phyloP scores from a whole-genome alignment of 306 rosid genomes.

The Prunus campanulata region DNA sequence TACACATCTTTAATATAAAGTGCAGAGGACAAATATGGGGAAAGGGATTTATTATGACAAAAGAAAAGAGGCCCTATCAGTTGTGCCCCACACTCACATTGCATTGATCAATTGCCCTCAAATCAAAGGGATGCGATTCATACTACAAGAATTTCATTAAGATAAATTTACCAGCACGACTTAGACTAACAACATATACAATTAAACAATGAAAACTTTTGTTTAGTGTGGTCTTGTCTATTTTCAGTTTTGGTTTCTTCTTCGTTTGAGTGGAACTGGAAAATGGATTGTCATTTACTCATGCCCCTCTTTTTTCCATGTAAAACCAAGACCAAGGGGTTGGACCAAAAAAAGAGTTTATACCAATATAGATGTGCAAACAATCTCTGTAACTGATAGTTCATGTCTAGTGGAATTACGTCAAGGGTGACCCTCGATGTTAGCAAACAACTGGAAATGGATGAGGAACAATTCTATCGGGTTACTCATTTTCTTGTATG shows the following conservation, averaged over 20 bases:
- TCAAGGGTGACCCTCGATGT: neutral
- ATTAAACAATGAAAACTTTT: neutral
- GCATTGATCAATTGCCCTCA: neutral
- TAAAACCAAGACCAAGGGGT: neutral
- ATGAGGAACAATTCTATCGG: neutral
- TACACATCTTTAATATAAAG: neutral
- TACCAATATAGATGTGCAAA: no score
- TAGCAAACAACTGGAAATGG: neutral
- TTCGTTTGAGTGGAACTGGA: neutral
- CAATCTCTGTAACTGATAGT: neutral
- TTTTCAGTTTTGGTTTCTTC: neutral
- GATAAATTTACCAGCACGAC: neutral
- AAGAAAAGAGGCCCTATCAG: neutral
- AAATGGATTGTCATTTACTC: neutral
- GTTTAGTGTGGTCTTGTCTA: neutral
- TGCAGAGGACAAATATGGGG: conserved; percentile 10
- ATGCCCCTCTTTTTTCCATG: neutral
- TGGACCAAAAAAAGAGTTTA: neutral
- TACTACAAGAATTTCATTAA: neutral
- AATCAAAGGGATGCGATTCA: neutral
- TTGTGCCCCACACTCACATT: neutral
- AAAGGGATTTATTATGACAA: conserved; percentile 11
- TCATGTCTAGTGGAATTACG: neutral
- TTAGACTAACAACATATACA: neutral
- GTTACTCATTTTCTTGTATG: no score